Evolutionary conservation across 495 filamentous ascomycete genomes (phyloP).

Genomic region (Lophiotrema nucula): DNA sequence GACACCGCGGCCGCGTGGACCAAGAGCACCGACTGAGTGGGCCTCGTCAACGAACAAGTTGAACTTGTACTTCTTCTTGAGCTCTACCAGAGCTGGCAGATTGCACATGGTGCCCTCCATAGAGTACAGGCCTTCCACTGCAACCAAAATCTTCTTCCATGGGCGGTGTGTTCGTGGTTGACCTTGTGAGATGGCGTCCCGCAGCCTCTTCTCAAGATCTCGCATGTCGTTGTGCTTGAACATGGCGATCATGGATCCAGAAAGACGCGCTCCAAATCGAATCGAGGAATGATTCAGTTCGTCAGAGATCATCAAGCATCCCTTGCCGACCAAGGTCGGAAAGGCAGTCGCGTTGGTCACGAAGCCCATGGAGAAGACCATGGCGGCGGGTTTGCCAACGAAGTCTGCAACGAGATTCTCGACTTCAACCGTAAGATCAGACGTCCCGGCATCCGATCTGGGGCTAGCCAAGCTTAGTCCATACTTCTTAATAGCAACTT

Average conservation of each 20-base stretch:
- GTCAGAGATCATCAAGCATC: conserved; percentile 90
- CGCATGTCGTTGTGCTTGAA: conserved; percentile 97
- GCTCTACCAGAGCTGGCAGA: conserved; percentile 75
- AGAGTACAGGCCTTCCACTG: conserved; percentile 94
- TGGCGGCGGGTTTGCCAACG: conserved; percentile 87
- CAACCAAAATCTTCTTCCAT: conserved; percentile 98
- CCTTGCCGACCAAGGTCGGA: conserved; percentile 85
- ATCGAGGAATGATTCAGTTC: conserved; percentile 98
- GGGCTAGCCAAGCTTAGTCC: conserved; percentile 78
- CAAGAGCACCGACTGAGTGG: conserved; percentile 92
- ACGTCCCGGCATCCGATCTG: conserved; percentile 78
- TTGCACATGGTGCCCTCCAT: conserved; percentile 99
- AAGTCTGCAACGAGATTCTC: conserved; percentile 87
- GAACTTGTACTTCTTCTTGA: conserved; percentile 97
- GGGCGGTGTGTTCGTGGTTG: conserved; percentile 95
- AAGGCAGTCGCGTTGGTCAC: conserved; percentile 90
- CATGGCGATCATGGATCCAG: conserved; percentile 88
- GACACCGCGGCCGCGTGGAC: conserved; percentile 82
- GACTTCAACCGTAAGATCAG: conserved; percentile 82
- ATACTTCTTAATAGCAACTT: conserved; percentile 79
- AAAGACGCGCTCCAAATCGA: conserved; percentile 88
- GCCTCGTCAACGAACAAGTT: conserved; percentile 94
- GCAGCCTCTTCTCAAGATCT: conserved; percentile 77
- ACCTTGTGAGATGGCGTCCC: conserved; percentile 90
- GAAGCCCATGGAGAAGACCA: conserved; percentile 99